phyloP scores from a whole-genome alignment of 2,329 filamentous ascomycete genomes.

The Fusarium albosuccineum region DNA sequence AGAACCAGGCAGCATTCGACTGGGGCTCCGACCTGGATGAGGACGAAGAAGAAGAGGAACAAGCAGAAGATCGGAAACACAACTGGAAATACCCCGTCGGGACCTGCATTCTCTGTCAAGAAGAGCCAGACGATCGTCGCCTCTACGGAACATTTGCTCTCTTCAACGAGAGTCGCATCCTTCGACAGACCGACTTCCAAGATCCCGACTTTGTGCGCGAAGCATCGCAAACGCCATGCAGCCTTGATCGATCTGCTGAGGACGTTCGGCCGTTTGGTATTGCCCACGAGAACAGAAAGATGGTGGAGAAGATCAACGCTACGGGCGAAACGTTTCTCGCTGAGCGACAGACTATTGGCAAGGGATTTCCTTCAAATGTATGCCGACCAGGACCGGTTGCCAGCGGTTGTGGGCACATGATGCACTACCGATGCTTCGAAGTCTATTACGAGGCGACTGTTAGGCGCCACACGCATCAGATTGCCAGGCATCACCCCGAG shows the following conservation, averaged over 20 bases:
- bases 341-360: slow-evolving; percentile 87
- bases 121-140: slow-evolving; percentile 89
- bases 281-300: slow-evolving; percentile 84
- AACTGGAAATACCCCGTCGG: slow-evolving; percentile 90
- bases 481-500: slow-evolving; percentile 94
- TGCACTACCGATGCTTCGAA: slow-evolving; percentile 98
- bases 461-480: slow-evolving; percentile 89
- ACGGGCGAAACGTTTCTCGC: slow-evolving; percentile 77
- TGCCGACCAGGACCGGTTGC: slow-evolving; percentile 83
- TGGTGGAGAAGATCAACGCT: slow-evolving; percentile 80
- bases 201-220: slow-evolving; percentile 89
- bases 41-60: slow-evolving; percentile 73
- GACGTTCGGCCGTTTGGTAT: slow-evolving; percentile 89
- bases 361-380: slow-evolving; percentile 82
- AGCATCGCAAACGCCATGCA: slow-evolving; percentile 80
- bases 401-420: slow-evolving; percentile 95
- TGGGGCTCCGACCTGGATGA: slow-evolving; percentile 87
- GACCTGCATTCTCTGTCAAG: slow-evolving; percentile 96
- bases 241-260: slow-evolving; percentile 87
- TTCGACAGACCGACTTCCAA: slow-evolving; percentile 86
- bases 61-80: slow-evolving; percentile 73
- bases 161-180: slow-evolving; percentile 85
- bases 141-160: slow-evolving; percentile 95
- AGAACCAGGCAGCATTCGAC: slow-evolving; percentile 87
- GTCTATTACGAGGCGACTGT: slow-evolving; percentile 87